Base-by-base conservation (phyloP, 805 yeast genomes). In the Gaillardinia entomophila region DNA sequence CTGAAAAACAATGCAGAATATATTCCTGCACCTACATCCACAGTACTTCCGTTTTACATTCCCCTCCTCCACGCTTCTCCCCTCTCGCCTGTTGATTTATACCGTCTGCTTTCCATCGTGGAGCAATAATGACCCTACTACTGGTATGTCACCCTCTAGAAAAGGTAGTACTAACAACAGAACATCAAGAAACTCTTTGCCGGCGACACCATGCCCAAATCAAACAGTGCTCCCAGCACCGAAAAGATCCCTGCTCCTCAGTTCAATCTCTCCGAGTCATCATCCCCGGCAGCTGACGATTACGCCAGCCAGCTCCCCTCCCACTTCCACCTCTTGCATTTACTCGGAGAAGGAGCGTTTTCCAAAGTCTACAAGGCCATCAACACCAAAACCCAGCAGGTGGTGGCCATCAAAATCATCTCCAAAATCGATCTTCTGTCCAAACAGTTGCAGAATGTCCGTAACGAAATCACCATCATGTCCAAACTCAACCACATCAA, bases 291-390 rank as follows among this genome's bases (percentile, higher is more conserved):
- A 12, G 5, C 13, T 12, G 26, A 24, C 6, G 26, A 12, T 12
- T 11, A 12, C 26, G 29, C 29, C 13, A 4, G 41, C 4, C 58
- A 53, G 24, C 45, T 57, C 23, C 66, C 68, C 11, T 27, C 45
- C 16, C 41, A 55, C 27, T 66, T 55, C 42, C 46, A 49, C 24
- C 45, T 66, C 12, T 30, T 60, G 23, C 48, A 55, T 10, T 42
- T 57, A 14, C 42, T 82, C 12, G 90, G 92, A 1, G 89, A 82
- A 50, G 97, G 97, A 6, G 97, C 97, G 0, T 89, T 90, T 53
- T 85, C 95, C 3, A 71, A 75, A 10, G 97, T 90, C 4, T 85
- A 78, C 62, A 78, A 73, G 50, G 95, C 94, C 0, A 51, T 63
- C 12, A 79, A 80, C 45, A 43, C 43, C 8, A 51, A 66, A 4